Base-by-base conservation (phyloP, 2,329 filamentous ascomycete genomes). In the Canariomyces notabilis region DNA sequence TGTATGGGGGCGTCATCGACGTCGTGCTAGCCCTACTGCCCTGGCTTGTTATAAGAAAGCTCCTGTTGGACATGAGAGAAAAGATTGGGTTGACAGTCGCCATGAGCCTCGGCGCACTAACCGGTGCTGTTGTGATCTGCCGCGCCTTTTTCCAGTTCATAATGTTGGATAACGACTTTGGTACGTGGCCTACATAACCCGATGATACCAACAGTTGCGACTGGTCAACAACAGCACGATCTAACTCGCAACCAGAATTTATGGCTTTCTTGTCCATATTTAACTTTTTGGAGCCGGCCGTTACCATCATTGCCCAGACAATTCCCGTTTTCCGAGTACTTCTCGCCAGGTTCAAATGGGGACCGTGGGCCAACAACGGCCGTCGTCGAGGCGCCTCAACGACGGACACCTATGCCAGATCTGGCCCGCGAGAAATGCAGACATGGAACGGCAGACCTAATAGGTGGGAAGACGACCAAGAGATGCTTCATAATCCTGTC, bases 101-200 rank as follows among this genome's bases (percentile, higher is more conserved):
- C 2, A 54, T 54, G 52, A 53, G 52, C 18, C 48, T 54, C 6
- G 52, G 49, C 12, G 50, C 50, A 4, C 12, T 54, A 18, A 49
- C 52, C 14, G 50, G 50, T 8, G 38, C 37, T 19, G 18, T 48
- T 22, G 39, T 43, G 5, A 38, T 48, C 22, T 22, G 42, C 15
- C 45, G 45, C 15, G 26, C 22, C 18, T 38, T 43, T 26, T 42
- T 29, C 26, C 26, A 29, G 14, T 9, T 29, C 26, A 9, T 5
- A 29, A 4, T 12, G 14, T 11, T 11, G 3, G 26, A 29, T 12
- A 29, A 29, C 26, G 26, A 29, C 14, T 29, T 11, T 29, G 9
- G 26, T 29, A 29, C 26, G 26, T 12, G 4, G 14, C 26, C 26
- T 12, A 29, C 26, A 9, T 9, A 29, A 11, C 26, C 26, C 7